A percentile compares a stretch with the other conserved stretches of the same genome.
phyloP scores from a whole-genome alignment of 192 early-diverging fungal genomes.

The Spizellomyces sp. region DNA sequence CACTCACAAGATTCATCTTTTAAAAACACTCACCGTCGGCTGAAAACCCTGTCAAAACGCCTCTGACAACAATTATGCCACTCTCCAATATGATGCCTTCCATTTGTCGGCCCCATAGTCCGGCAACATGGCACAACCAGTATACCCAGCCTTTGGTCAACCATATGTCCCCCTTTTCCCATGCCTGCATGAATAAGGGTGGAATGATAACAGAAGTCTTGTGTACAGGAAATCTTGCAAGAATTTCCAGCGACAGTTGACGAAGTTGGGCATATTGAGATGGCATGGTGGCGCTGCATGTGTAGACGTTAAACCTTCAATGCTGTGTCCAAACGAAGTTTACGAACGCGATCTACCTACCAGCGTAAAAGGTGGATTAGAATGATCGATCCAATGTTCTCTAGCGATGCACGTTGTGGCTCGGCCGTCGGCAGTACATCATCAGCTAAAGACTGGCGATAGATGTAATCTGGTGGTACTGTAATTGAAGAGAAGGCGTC shows the following conservation, averaged over 20 bases:
- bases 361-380: neutral
- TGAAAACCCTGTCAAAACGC: neutral
- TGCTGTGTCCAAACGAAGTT: neutral
- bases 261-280: neutral
- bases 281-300: neutral
- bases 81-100: neutral
- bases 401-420: no score
- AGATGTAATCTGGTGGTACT: neutral
- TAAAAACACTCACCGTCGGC: neutral
- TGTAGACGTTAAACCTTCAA: neutral
- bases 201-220: neutral
- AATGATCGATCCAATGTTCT: neutral
- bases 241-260: conserved; percentile 1
- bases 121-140: neutral
- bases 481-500: neutral
- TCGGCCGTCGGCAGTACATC: no score
- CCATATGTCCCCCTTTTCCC: neutral
- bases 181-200: neutral
- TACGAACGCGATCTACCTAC: neutral
- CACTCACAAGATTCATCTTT: neutral
- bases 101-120: neutral
- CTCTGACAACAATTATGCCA: neutral
- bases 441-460: no score
- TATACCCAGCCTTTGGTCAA: neutral
- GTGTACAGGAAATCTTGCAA: neutral